Percentiles rank a stretch among this genome's conserved stretches.
These are phyloP conservation scores for Cladosporium sp. DNA, from an alignment of 2,329 filamentous ascomycete species.

Conservation along the genomic window DNA sequence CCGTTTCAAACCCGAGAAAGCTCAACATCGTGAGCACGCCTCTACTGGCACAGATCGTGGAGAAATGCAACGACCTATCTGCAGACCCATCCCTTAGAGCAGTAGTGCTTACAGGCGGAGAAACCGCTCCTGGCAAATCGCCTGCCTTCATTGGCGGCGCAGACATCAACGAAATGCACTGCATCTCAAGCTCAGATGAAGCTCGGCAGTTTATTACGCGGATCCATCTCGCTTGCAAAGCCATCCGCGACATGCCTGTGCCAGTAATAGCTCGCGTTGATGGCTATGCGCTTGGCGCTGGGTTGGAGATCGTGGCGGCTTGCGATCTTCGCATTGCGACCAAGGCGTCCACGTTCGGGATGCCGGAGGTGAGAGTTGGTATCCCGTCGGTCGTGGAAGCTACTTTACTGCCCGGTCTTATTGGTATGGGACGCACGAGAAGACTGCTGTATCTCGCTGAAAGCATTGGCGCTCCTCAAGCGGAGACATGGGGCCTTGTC, in stretches of 20 bases:
- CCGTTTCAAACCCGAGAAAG: slow-evolving; percentile 25
- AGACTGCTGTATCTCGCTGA: slow-evolving; percentile 35
- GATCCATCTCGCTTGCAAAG: slow-evolving; percentile 31
- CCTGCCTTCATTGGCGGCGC: slow-evolving; percentile 29
- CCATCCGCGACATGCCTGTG: slow-evolving; percentile 34
- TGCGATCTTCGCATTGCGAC: slow-evolving; percentile 37
- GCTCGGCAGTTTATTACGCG: slow-evolving; percentile 35
- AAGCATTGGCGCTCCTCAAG: slow-evolving; percentile 29
- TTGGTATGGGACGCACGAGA: slow-evolving; percentile 36
- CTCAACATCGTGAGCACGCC: slow-evolving; percentile 25
- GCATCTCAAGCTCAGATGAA: slow-evolving; percentile 20
- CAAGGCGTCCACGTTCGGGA: slow-evolving; percentile 31
- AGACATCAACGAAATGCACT: slow-evolving; percentile 28
- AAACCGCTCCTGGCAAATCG: slow-evolving; percentile 19
- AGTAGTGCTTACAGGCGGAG: slow-evolving; percentile 24
- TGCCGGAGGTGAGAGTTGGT: slow-evolving; percentile 38
- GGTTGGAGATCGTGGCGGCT: slow-evolving; percentile 33
- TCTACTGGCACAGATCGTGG: slow-evolving; percentile 19
- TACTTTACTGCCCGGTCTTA: slow-evolving; percentile 34
- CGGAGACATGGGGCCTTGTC: slow-evolving; percentile 34
- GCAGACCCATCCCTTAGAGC: slow-evolving; percentile 18
- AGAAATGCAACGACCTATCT: slow-evolving; percentile 16
- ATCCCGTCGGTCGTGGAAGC: slow-evolving; percentile 39
- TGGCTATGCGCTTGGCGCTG: slow-evolving; percentile 36
- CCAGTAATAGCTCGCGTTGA: slow-evolving; percentile 37